Percentiles rank a stretch among this genome's conserved stretches.
These are phyloP conservation scores for Boeremia lycopersici DNA, from an alignment of 2,329 filamentous ascomycete species.

Conservation along the genomic window DNA sequence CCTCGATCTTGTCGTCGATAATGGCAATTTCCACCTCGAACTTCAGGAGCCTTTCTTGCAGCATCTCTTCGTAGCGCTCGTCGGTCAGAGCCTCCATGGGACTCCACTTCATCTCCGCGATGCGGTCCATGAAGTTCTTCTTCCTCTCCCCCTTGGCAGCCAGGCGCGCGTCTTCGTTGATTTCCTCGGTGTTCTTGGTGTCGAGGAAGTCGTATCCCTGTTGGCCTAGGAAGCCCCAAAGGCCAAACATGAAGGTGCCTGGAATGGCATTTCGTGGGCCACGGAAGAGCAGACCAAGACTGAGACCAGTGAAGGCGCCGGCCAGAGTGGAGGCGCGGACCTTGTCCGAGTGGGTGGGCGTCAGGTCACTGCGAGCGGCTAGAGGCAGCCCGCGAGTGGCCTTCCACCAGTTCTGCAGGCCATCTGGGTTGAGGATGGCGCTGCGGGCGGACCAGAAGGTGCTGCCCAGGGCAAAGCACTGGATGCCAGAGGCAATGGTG, in stretches of 20 bases:
- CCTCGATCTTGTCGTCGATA: constrained; percentile 75
- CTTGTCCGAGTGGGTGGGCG: constrained; percentile 64
- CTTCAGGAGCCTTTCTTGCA: constrained; percentile 72
- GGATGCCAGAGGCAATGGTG: constrained; percentile 72
- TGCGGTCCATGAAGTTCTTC: constrained; percentile 55
- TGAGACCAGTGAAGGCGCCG: constrained; percentile 67
- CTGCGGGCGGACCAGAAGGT: constrained; percentile 72
- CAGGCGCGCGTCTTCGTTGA: constrained; percentile 40
- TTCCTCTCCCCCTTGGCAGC: constrained; percentile 29
- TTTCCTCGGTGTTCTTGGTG: constrained; percentile 48
- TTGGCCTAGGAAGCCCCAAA: constrained; percentile 65
- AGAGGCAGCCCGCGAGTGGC: constrained; percentile 34
- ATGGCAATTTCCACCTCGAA: constrained; percentile 79
- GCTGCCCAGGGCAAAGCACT: constrained; percentile 80
- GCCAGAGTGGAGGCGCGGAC: constrained; percentile 71
- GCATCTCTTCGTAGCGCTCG: constrained; percentile 72
- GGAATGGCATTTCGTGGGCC: constrained; percentile 53
- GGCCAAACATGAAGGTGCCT: constrained; percentile 63
- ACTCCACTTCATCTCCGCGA: constrained; percentile 70
- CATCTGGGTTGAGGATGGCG: constrained; percentile 45
- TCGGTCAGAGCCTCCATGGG: constrained; percentile 74
- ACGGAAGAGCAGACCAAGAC: constrained; percentile 62
- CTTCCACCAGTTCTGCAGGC: constrained; percentile 41
- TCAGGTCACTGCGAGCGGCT: constrained; percentile 44
- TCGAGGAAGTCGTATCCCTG: constrained; percentile 60